Base-by-base conservation (phyloP, 306 rosid species). In the Medicago ruthenica region DNA sequence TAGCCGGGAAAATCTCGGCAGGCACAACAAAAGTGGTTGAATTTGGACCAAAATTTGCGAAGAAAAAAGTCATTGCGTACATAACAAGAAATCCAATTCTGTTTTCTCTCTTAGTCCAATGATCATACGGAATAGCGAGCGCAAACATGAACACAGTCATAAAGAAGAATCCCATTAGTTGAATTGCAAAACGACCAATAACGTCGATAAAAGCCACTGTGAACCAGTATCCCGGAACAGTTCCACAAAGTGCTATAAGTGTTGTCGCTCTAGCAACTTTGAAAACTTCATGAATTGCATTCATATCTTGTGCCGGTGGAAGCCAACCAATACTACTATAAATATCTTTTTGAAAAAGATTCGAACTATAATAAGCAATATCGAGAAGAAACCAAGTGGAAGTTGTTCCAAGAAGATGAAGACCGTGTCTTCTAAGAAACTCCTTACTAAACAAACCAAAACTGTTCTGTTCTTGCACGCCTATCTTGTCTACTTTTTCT, bases 111-210 rank as follows among this genome's bases (percentile, higher is more conserved):
- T 81, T n/a, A 7, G 61, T 68, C 84, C 84, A 81, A 4, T 81
- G 84, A 21, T 81, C 0, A 51, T 81, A 81, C 1, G 80, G 80
- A n/a, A 81, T 4, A 0, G 84, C 84, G 7, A 81, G 73, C 0
- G 80, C 80, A 53, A 81, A 81, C 84, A 81, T 81, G 58, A 81
- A 81, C 2, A 69, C 80, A 0, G 84, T 75, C 84, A 81, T 81
- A 65, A 81, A 81, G 61, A 81, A 81, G 44, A 81, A 81, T 1
- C 80, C 84, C 84, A 81, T 81, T 5, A 81, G 5, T 37, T 81
- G 84, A 15, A 81, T 81, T 27, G 61, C 22, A 42, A 81, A 81
- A 11, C 84, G 84, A 0, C 80, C 80, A 7, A 81, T 3, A 0
- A 21, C 2, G 9, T 75, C 80, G 1, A 81, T 81, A 18, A 81